Evolutionary conservation across 2,329 filamentous ascomycete species (phyloP).

Genomic region (Fusarium virguliforme): DNA sequence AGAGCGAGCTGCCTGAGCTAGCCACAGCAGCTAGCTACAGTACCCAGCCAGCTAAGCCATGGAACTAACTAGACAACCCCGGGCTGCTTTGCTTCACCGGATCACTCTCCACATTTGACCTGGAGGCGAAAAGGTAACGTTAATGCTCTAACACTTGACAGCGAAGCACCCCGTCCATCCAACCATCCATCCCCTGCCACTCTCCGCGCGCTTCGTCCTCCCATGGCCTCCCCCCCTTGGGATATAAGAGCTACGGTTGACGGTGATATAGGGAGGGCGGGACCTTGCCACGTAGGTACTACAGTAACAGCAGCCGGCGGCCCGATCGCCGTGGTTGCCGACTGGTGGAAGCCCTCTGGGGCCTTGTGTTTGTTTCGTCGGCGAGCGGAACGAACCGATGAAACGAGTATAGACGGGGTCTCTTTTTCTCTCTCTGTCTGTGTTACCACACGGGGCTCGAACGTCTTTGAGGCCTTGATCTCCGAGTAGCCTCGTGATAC

Average conservation of each 20-base stretch:
- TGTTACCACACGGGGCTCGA: slow-evolving; percentile 32
- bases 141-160: slow-evolving; percentile 35
- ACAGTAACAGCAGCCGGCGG: slow-evolving; percentile 31
- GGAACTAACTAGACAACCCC: slow-evolving; percentile 15
- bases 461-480: slow-evolving; percentile 19
- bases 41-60: no score
- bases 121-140: slow-evolving; percentile 41
- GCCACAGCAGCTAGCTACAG: no score
- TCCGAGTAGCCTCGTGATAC: slow-evolving; percentile 31
- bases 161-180: slow-evolving; percentile 12
- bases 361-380: slow-evolving; percentile 5
- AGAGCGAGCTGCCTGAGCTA: neutral
- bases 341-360: slow-evolving; percentile 37
- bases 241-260: slow-evolving; percentile 33
- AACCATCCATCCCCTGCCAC: slow-evolving; percentile 24
- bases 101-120: slow-evolving; percentile 43
- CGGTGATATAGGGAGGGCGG: slow-evolving; percentile 43
- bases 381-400: slow-evolving; percentile 42
- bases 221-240: slow-evolving; percentile 12
- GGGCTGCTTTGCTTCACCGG: slow-evolving; percentile 45
- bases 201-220: slow-evolving; percentile 28
- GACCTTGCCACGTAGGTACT: slow-evolving; percentile 41
- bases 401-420: slow-evolving; percentile 26
- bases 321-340: slow-evolving; percentile 36
- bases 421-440: neutral